Conservation (phyloP, 2,329 filamentous ascomycete genomes). For the Aspergillus cejpii region DNA sequence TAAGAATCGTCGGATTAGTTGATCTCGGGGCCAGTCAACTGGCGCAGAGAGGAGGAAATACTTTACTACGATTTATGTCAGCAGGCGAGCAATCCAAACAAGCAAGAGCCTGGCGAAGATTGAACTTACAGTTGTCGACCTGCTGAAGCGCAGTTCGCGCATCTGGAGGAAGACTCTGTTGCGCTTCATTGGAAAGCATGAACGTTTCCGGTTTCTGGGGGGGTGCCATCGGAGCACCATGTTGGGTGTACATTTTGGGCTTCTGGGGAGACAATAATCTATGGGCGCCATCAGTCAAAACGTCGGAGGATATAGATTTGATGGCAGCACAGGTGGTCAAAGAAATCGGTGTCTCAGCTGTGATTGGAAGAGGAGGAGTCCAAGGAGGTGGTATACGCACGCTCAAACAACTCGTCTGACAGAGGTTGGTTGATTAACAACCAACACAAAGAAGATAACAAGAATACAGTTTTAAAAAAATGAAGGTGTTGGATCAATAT, state of each 20-base stretch:
- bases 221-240: conserved; percentile 74
- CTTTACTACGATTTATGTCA: conserved; percentile 61
- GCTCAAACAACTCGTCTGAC: conserved; percentile 1
- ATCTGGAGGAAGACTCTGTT: conserved; percentile 92
- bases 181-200: conserved; percentile 93
- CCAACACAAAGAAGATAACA: background rate
- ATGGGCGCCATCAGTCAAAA: conserved; percentile 16
- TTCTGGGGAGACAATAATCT: conserved; percentile 10
- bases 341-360: background rate
- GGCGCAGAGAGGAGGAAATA: conserved; percentile 99
- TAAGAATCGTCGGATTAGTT: conserved; percentile 93
- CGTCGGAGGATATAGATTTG: conserved; percentile 14
- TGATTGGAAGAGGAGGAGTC: background rate
- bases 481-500: conserved; percentile 7
- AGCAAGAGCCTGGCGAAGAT: background rate
- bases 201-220: conserved; percentile 98
- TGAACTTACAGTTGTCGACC: conserved; percentile 86
- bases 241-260: conserved; percentile 66
- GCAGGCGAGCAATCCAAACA: conserved; percentile 4
- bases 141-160: conserved; percentile 96
- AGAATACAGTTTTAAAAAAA: conserved; percentile 7
- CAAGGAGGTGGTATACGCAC: conserved; percentile 7
- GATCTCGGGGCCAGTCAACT: conserved; percentile 93
- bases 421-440: background rate
- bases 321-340: conserved; percentile 13